These are phyloP conservation scores for Astrothelium macrocarpum DNA, from an alignment of 495 filamentous ascomycete species.

Conservation along the genomic window DNA sequence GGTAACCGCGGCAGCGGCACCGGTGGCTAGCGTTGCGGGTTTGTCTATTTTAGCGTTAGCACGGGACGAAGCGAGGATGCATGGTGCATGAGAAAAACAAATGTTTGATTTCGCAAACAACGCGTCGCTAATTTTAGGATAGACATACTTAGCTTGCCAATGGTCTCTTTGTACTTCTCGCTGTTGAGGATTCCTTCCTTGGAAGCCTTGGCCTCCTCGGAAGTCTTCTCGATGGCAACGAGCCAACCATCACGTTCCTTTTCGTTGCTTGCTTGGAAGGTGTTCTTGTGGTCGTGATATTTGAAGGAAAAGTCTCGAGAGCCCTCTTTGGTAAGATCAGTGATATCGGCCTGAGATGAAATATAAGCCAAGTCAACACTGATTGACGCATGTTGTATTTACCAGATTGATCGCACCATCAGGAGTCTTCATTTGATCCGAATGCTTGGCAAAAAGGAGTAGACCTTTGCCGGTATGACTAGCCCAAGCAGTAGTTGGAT, in stretches of 20 bases:
- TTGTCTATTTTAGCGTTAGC: conserved; percentile 34
- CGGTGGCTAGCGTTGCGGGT: conserved; percentile 25
- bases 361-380: conserved; percentile 10
- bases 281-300: conserved; percentile 76
- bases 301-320: conserved; percentile 74
- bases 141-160: conserved; percentile 36
- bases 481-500: conserved; percentile 78
- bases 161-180: conserved; percentile 40
- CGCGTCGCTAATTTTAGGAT: neutral
- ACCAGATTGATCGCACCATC: conserved; percentile 79
- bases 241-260: conserved; percentile 89
- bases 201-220: conserved; percentile 41
- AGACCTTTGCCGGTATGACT: conserved; percentile 92
- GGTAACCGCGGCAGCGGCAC: conserved; percentile 22
- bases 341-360: conserved; percentile 60
- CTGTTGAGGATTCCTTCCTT: conserved; percentile 35
- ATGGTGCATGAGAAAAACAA: conserved; percentile 9
- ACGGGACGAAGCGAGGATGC: conserved; percentile 25
- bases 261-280: conserved; percentile 64
- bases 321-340: conserved; percentile 65
- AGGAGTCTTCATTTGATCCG: conserved; percentile 68
- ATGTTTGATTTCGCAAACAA: neutral
- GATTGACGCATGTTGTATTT: conserved; percentile 28
- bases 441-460: conserved; percentile 81
- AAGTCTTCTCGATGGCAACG: conserved; percentile 45